Evolutionary conservation across 345 rosid species (phyloP).

Genomic region (Rhizophora mangle): DNA sequence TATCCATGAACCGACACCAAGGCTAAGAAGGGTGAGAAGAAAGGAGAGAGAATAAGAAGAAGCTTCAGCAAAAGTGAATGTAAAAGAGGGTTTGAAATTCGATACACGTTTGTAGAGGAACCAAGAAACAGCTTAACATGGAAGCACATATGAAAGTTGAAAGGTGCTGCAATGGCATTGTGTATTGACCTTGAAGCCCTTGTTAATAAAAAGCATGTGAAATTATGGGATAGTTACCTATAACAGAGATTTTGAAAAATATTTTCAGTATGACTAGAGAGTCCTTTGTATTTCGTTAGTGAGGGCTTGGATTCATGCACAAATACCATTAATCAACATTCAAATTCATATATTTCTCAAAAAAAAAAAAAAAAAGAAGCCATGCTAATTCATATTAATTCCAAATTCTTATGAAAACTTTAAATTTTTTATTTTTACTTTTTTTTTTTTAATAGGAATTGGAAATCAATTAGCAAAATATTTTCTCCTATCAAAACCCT

Average conservation of each 20-base stretch:
- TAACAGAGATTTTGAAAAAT: neutral
- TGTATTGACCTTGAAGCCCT: constrained; percentile 42
- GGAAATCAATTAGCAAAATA: too few species aligned
- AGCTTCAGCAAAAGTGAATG: constrained; percentile 43
- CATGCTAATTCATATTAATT: too few species aligned
- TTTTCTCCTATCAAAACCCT: too few species aligned
- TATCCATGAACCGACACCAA: constrained; percentile 91
- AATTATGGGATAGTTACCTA: neutral
- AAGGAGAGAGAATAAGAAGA: constrained; percentile 18
- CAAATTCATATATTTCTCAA: too few species aligned
- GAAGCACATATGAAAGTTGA: constrained; percentile 32
- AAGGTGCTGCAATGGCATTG: constrained; percentile 22
- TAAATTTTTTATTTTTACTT: too few species aligned
- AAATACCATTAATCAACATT: too few species aligned
- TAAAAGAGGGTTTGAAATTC: constrained; percentile 55
- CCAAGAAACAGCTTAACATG: constrained; percentile 35
- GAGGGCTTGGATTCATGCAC: too few species aligned
- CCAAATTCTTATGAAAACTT: too few species aligned
- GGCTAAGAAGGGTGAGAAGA: constrained; percentile 15
- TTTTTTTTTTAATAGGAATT: too few species aligned
- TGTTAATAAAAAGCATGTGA: neutral
- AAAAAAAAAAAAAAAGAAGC: too few species aligned
- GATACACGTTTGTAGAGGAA: constrained; percentile 49
- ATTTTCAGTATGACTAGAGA: too few species aligned
- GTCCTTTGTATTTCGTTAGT: too few species aligned